Evolutionary conservation across 495 filamentous ascomycete species (phyloP), one percentile per base, ranked within the genome.

Genomic region (Aspergillus affinis): DNA sequence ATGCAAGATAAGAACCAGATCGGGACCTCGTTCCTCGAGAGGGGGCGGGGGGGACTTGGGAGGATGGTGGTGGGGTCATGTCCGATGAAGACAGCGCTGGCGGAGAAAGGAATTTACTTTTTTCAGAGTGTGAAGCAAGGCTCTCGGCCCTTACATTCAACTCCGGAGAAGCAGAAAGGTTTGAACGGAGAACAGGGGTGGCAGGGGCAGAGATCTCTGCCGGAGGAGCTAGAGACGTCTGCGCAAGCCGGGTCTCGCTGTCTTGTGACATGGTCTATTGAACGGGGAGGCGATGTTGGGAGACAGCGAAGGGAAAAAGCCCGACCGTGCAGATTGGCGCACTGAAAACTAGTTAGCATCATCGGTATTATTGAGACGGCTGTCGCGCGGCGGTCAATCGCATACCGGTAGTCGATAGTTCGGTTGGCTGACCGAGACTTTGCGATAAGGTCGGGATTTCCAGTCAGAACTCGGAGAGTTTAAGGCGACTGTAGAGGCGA

Each of bases 41-140:
- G 63, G 66, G 77, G 62, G 75, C 72, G 44, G 69, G 71, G 4
- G 80, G 80, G 20, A 84, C 69, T 66, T 92, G 90, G 6, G 88
- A 86, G 2, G 90, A 91, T 0, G 89, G 90, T 12, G 90, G 90
- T 0, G 90, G 89, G 5, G 90, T 92, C 73, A 92, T 77, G 54
- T 81, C 77, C 48, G 75, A 78, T 45, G 78, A 75, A 51, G 76
- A 72, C 29, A 77, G 62, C 21, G 76, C 69, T 20, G 71, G 71
- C 12, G 78, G 72, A 15, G 78, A 80, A 49, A 67, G 54, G 29
- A 75, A 71, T 49, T 73, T 68, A 51, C 49, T 70, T 51, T 73
- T 67, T 49, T 75, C 67, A 55, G 72, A 69, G 49, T 71, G 65
- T 41, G 67, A 71, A 20, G 70, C 66, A 41, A 68, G 68, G 29